Evolutionary conservation across 2,329 filamentous ascomycete species (phyloP).

Genomic region (Intubia oerlemansii): DNA sequence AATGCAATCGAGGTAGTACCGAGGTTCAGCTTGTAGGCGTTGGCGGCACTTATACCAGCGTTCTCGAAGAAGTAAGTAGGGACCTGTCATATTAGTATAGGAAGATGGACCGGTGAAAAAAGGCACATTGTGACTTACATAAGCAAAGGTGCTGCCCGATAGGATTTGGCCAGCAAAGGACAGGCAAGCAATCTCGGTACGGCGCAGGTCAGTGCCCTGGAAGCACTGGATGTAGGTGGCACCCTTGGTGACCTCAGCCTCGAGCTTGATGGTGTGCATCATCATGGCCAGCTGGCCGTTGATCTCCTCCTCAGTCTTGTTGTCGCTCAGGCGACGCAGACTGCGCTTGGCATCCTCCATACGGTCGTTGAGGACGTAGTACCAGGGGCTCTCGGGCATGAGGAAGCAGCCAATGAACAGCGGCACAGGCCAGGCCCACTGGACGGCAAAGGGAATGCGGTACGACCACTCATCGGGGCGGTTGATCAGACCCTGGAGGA

Average conservation of each 20-base stretch:
- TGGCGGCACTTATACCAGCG: conserved; percentile 18
- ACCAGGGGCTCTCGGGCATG: conserved; percentile 6
- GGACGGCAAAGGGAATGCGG: conserved; percentile 4
- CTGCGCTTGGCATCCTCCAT: conserved; percentile 18
- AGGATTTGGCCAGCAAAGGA: conserved; percentile 15
- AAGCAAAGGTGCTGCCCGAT: conserved; percentile 20
- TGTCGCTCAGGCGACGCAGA: conserved; percentile 18
- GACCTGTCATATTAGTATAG: too few species aligned
- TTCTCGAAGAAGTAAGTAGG: conserved; percentile 19
- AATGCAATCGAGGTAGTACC: too few species aligned
- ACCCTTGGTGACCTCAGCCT: conserved; percentile 26
- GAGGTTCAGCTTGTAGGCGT: conserved; percentile 19
- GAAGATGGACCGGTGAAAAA: too few species aligned
- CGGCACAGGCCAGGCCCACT: conserved; percentile 5
- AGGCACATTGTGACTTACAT: conserved; percentile 22
- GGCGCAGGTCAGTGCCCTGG: conserved; percentile 23
- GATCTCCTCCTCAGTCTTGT: conserved; percentile 2
- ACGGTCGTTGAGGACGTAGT: conserved; percentile 18
- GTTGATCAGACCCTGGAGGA: conserved; percentile 4
- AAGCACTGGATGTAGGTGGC: conserved; percentile 31
- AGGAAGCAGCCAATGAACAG: conserved; percentile 3
- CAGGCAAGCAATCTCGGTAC: conserved; percentile 28
- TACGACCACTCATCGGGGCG: conserved; percentile 6
- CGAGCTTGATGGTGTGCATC: conserved; percentile 33
- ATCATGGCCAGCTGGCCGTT: conserved; percentile 23